Evolutionary conservation across 2,329 filamentous ascomycete genomes (phyloP), one percentile per base, ranked within the genome.

Genomic region (Passalora sequoiae): DNA sequence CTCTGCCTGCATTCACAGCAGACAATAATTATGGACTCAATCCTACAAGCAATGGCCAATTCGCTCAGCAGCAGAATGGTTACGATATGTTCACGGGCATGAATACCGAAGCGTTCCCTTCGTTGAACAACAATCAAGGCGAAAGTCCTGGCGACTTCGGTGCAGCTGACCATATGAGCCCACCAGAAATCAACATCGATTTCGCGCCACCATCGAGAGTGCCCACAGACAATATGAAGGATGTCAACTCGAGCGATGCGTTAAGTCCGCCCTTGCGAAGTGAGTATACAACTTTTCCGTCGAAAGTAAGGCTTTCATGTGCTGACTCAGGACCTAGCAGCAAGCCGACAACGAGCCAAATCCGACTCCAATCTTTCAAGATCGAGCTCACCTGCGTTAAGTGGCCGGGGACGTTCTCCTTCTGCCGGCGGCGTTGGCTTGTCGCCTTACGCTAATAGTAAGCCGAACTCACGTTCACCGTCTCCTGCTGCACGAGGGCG

Each of bases 151-250:
- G 54, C 21, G 84, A 89, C 2, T 20, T 44, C 61, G 78, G 80
- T 4, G 81, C 77, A 60, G 80, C 77, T 33, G 78, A 82, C 38
- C 77, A 85, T 54, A 92, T 94, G 83, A 84, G 84, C 3, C 86
- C 89, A n/a, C 89, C 89, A 0, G 86, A 89, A 39, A 96, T 96
- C 66, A 94, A 92, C 61, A 92, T 96, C 56, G 86, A 95, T 62
- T 89, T 87, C 64, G 89, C 89, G 12, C 89, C 89, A 17, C 82
- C 82, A 6, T 71, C 77, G 45, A 78, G 78, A 57, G 48, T 49
- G 15, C 52, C 56, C 2, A 48, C 51, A 12, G 52, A 56, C 24
- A 51, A 54, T 28, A 44, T 58, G 44, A 60, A 84, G 83, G 50
- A 76, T 54, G 67, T 60, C 64, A 54, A 57, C 42, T 80, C 87